These are phyloP conservation scores for Dictyostelium discoideum DNA, from an alignment of 78 protist genomes.

Conservation along the genomic window dicty_2.7 NC_007090.3:5292501-5293000, in stretches of 20 bases:
- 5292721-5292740: neutral
- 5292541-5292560: neutral
- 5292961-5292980: too few species aligned
- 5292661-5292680: neutral
- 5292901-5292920: neutral
- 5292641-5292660: slow-evolving; percentile 1
- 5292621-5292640: neutral
- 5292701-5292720: neutral
- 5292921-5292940: neutral
- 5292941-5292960: neutral
- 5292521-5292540: neutral
- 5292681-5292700: neutral
- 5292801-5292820: too few species aligned
- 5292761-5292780: neutral
- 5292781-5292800: neutral
- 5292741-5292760: neutral
- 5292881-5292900: neutral
- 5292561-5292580: neutral
- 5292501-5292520: neutral
- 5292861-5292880: too few species aligned
- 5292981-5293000: too few species aligned
- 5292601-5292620: neutral
- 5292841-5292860: too few species aligned
- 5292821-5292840: neutral
- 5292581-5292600: neutral